These are phyloP conservation scores for Chrysopogon serrulatus DNA, from an alignment of 176 grass and related monocot species.

Conservation along the genomic window DNA sequence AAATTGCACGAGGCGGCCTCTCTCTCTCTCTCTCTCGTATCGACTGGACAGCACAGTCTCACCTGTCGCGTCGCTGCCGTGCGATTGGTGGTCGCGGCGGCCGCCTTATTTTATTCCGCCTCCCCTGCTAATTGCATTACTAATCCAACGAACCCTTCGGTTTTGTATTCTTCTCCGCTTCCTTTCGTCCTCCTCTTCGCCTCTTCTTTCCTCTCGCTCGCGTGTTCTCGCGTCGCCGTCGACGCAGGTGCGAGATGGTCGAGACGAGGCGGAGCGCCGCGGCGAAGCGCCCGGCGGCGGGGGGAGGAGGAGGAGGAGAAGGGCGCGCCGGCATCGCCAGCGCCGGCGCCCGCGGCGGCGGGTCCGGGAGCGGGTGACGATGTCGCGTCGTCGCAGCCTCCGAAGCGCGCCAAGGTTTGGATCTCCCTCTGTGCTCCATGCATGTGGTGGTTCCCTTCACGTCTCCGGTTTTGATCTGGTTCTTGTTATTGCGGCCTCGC, in stretches of 20 bases:
- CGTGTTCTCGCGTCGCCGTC: slow-evolving; percentile 41
- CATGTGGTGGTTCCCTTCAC: neutral
- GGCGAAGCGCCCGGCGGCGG: too few species aligned
- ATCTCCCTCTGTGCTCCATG: slow-evolving; percentile 13
- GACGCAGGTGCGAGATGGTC: neutral
- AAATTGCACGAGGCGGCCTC: neutral
- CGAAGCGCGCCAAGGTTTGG: slow-evolving; percentile 53
- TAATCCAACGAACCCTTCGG: slow-evolving; percentile 15
- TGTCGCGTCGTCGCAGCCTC: slow-evolving; percentile 24
- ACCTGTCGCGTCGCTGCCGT: slow-evolving; percentile 24
- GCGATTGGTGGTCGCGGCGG: neutral
- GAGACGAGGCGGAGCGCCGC: too few species aligned
- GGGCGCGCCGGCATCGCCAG: neutral
- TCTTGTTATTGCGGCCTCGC: neutral
- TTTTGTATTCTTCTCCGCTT: slow-evolving; percentile 14
- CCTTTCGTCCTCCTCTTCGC: slow-evolving; percentile 15
- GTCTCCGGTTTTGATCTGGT: slow-evolving; percentile 22
- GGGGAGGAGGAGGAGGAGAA: neutral
- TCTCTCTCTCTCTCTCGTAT: neutral
- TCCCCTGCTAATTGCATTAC: slow-evolving; percentile 1
- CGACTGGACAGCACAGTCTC: slow-evolving; percentile 21
- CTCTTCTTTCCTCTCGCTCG: neutral
- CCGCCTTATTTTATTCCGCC: neutral
- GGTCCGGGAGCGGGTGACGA: neutral
- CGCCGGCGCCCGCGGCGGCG: neutral